Conservation (phyloP, 1,139 yeast species). For the Saccharomyces hybrid region DNA sequence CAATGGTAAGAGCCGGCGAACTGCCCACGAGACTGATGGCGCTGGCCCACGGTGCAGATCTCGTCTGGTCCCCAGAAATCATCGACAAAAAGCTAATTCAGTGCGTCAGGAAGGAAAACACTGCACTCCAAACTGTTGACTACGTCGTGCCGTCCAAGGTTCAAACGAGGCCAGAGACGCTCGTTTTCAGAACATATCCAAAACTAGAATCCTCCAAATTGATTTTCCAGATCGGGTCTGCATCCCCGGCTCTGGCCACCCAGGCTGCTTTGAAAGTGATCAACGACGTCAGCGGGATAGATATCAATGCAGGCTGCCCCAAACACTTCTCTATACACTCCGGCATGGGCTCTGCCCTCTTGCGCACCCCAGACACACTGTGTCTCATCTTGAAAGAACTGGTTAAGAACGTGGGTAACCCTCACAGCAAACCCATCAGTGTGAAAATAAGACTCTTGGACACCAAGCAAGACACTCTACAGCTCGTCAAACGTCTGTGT, state of each 20-base stretch:
- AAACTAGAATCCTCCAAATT: slow-evolving; percentile 52
- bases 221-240: slow-evolving; percentile 86
- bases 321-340: slow-evolving; percentile 81
- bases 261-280: slow-evolving; percentile 77
- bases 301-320: slow-evolving; percentile 94
- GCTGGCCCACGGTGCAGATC: slow-evolving; percentile 77
- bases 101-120: slow-evolving; percentile 57
- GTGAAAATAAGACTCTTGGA: slow-evolving; percentile 81
- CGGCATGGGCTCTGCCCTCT: slow-evolving; percentile 95
- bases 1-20: slow-evolving; percentile 95
- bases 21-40: slow-evolving; percentile 80
- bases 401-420: slow-evolving; percentile 74
- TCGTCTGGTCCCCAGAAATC: slow-evolving; percentile 94
- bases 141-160: slow-evolving; percentile 34
- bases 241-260: slow-evolving; percentile 78
- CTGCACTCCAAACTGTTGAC: slow-evolving; percentile 51
- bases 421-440: slow-evolving; percentile 71
- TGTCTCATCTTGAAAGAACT: slow-evolving; percentile 58
- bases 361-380: slow-evolving; percentile 71
- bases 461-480: slow-evolving; percentile 50
- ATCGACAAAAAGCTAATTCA: slow-evolving; percentile 74
- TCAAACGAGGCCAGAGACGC: slow-evolving; percentile 36
- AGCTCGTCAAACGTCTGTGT: slow-evolving; percentile 55
- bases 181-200: slow-evolving; percentile 68
- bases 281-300: slow-evolving; percentile 84